Conservation (phyloP, 2,329 filamentous ascomycete genomes). For the Calonectria pauciramosa region DNA sequence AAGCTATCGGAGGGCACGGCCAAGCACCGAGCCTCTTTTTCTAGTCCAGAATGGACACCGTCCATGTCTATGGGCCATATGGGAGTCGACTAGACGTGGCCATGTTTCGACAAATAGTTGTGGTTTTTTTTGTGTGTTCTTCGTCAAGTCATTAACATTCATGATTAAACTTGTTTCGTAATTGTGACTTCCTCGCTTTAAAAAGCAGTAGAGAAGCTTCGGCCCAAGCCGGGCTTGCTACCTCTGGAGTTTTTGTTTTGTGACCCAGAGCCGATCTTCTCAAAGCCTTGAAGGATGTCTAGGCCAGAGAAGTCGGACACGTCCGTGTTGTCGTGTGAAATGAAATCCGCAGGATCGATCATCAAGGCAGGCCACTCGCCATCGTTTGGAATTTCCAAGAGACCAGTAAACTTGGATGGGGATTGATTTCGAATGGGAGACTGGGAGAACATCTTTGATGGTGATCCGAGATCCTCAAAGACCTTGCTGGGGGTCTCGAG, state of each 20-base stretch:
- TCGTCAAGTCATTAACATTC: constrained; percentile 47
- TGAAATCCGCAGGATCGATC: constrained; percentile 57
- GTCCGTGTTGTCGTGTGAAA: constrained; percentile 63
- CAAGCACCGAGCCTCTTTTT: constrained; percentile 36
- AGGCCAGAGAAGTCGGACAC: constrained; percentile 71
- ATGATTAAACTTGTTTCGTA: constrained; percentile 42
- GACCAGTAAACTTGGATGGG: constrained; percentile 63
- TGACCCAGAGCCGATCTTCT: constrained; percentile 74
- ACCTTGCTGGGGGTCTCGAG: constrained; percentile 71
- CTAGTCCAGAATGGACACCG: constrained; percentile 41
- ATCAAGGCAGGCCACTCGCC: constrained; percentile 55
- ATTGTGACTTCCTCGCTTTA: constrained; percentile 36
- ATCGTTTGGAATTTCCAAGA: constrained; percentile 53
- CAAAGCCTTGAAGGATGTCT: constrained; percentile 82
- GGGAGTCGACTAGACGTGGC: constrained; percentile 26
- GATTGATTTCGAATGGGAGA: constrained; percentile 57
- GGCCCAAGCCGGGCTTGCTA: constrained; percentile 46
- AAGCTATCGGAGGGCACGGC: constrained; percentile 43
- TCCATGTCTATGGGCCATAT: constrained; percentile 30
- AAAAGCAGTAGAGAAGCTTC: constrained; percentile 51
- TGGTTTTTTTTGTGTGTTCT: constrained; percentile 36
- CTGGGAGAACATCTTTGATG: constrained; percentile 63
- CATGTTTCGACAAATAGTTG: constrained; percentile 34
- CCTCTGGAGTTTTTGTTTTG: constrained; percentile 47
- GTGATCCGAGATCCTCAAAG: constrained; percentile 68